Conservation (phyloP, 1,284 basidiomycete genomes). For the Kalmanozyma brasiliensis region DNA sequence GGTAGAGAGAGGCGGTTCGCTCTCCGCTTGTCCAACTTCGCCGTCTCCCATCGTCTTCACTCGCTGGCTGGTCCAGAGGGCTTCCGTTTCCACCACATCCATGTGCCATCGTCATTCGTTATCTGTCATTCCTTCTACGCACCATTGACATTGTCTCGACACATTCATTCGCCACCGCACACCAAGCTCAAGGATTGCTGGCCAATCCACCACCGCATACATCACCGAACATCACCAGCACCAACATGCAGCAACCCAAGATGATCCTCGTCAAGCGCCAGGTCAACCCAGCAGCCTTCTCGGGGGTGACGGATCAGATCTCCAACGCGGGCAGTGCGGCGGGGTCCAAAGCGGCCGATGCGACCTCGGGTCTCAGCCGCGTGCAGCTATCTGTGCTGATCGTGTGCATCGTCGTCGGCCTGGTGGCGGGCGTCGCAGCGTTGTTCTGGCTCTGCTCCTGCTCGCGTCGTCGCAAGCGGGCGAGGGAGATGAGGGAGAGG, state of each 20-base stretch:
- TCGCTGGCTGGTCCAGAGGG: too few species aligned
- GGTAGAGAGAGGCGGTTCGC: too few species aligned
- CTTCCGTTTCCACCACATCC: too few species aligned
- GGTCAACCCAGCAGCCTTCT: constrained; percentile 42
- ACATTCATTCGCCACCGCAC: not conserved
- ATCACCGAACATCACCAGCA: not conserved
- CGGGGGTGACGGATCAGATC: constrained; percentile 45
- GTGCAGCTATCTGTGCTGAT: constrained; percentile 21
- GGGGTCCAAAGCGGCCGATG: constrained; percentile 17
- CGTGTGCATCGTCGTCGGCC: constrained; percentile 21
- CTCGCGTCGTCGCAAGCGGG: constrained; percentile 30
- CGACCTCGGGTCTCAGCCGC: constrained; percentile 22
- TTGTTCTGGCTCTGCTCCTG: constrained; percentile 40
- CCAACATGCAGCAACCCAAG: constrained; percentile 7
- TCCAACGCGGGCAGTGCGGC: constrained; percentile 24
- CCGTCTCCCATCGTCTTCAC: too few species aligned
- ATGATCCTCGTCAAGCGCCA: constrained; percentile 18
- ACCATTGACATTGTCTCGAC: too few species aligned
- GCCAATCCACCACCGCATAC: constrained; percentile 7
- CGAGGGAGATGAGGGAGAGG: constrained; percentile 23
- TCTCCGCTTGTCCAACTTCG: too few species aligned
- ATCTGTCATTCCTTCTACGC: not conserved
- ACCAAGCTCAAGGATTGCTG: constrained; percentile 13
- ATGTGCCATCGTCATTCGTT: not conserved
- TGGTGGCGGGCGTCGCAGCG: constrained; percentile 16